A percentile compares a stretch with the other conserved stretches of the same genome.
Evolutionary conservation across 78 protist genomes (phyloP).

Genomic region (Pelomyxa schiedti): DNA sequence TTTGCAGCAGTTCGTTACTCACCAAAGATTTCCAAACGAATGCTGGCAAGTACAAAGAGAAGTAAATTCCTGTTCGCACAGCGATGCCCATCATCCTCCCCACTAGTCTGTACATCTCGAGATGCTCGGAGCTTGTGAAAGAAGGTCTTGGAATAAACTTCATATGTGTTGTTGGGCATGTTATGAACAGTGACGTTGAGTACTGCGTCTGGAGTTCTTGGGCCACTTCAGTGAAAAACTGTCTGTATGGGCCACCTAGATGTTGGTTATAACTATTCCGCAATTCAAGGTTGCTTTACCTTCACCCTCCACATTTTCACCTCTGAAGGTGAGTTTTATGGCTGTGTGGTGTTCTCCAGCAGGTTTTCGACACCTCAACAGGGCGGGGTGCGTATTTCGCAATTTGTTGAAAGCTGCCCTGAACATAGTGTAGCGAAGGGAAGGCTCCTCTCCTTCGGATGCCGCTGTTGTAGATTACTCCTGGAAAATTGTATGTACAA

Average conservation of each 20-base stretch:
- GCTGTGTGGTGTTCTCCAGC: slow-evolving; percentile 4
- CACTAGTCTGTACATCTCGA: slow-evolving; percentile 1
- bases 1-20: not conserved
- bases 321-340: slow-evolving; percentile 10
- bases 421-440: not conserved
- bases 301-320: slow-evolving; percentile 29
- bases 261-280: too few relatives aligned
- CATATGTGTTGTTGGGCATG: slow-evolving; percentile 2
- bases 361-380: not conserved
- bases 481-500: not conserved
- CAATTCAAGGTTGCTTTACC: too few relatives aligned
- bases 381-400: not conserved
- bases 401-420: not conserved
- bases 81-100: slow-evolving; percentile 23
- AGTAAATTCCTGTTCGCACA: slow-evolving; percentile 5
- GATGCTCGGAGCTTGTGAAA: not conserved
- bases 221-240: slow-evolving; percentile 15
- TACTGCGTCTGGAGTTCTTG: not conserved
- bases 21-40: slow-evolving; percentile 17
- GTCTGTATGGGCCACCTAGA: slow-evolving; percentile 30
- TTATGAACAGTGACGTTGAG: not conserved
- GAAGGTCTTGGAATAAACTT: not conserved
- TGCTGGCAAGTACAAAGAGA: slow-evolving; percentile 4
- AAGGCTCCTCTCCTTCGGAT: too few relatives aligned
- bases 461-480: too few relatives aligned